Base-by-base conservation (phyloP, 2,329 filamentous ascomycete genomes). In the Colletotrichum costaricense region DNA sequence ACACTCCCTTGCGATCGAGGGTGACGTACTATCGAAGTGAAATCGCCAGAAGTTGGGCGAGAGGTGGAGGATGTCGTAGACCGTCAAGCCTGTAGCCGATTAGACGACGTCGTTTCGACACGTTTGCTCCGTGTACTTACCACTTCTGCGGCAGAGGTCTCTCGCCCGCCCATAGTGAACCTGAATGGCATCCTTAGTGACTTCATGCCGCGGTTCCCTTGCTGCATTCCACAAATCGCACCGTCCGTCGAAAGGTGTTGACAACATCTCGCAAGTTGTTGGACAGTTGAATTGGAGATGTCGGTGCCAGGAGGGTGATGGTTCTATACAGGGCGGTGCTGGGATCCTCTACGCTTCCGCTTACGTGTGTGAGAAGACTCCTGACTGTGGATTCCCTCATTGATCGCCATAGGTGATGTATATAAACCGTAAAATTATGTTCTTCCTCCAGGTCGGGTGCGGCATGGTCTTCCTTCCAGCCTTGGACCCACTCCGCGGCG, bases 101-200 rank as follows among this genome's bases (percentile, higher is more conserved):
- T 35, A 14, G 1, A 35, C 12, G 54, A 56, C 22, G 3, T 28
- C 24, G 22, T 5, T 28, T 30, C 1, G 12, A 16, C 19, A 8
- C 7, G 5, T 30, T 30, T 26, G 12, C 54, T 28, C 24, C 3
- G 24, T 19, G 3, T 28, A 19, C 60, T 65, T 1, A 38, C 22
- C 22, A 55, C 49, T 65, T n/a, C 19, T 42, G 19, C 28, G 52
- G 16, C 63, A 65, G n/a, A 65, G n/a, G 28, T 12, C n/a, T 22
- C 38, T 65, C 28, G 63, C 63, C 2, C 52, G 62, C 28, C 55
- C 22, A 24, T 64, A 64, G 62, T 64, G 46, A 12, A 64, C n/a
- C 30, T 30, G 62, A 19, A 64, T 33, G 26, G 24, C 14, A 28
- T 46, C 30, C 16, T 9, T 16, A 3, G 26, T 19, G 5, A n/a